Conservation (phyloP, 2,329 filamentous ascomycete genomes). For the Xylogone sp. region DNA sequence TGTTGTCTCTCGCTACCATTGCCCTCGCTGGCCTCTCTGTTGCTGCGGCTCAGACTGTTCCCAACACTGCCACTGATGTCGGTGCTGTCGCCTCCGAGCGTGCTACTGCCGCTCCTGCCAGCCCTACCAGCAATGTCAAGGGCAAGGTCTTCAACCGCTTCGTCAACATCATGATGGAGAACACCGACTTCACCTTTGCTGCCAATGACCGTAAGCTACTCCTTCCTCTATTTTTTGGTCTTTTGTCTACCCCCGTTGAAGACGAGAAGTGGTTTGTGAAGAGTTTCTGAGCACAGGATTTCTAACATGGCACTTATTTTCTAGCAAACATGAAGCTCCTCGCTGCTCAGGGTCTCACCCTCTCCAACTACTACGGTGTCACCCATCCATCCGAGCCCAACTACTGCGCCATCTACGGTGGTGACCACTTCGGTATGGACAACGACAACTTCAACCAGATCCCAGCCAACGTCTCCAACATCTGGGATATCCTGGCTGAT, state of each 20-base stretch:
- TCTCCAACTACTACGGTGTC: conserved; percentile 49
- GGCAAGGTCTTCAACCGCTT: conserved; percentile 57
- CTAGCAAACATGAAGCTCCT: conserved; percentile 40
- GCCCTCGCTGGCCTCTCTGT: not conserved
- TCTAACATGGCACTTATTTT: not conserved
- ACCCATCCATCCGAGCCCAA: conserved; percentile 61
- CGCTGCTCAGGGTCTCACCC: conserved; percentile 49
- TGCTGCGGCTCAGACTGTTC: not conserved
- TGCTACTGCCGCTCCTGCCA: conserved; percentile 41
- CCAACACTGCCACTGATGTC: conserved; percentile 4
- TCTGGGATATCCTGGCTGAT: conserved; percentile 46
- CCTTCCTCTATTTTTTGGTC: not conserved
- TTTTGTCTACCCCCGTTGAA: not conserved
- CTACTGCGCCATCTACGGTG: conserved; percentile 54
- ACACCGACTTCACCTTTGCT: conserved; percentile 34
- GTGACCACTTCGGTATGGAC: conserved; percentile 53
- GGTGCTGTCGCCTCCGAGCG: conserved; percentile 33
- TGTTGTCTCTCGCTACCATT: not conserved
- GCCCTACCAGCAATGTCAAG: conserved; percentile 42
- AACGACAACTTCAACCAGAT: conserved; percentile 48
- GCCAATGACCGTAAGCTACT: conserved; percentile 24
- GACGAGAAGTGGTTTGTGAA: not conserved
- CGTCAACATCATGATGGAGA: conserved; percentile 58
- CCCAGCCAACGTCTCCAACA: conserved; percentile 38
- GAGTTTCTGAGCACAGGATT: too few species aligned